These are phyloP conservation scores for Antitrichia curtipendula DNA, from an alignment of 225 moss, liverwort and hornwort genomes.

Conservation along the genomic window DNA sequence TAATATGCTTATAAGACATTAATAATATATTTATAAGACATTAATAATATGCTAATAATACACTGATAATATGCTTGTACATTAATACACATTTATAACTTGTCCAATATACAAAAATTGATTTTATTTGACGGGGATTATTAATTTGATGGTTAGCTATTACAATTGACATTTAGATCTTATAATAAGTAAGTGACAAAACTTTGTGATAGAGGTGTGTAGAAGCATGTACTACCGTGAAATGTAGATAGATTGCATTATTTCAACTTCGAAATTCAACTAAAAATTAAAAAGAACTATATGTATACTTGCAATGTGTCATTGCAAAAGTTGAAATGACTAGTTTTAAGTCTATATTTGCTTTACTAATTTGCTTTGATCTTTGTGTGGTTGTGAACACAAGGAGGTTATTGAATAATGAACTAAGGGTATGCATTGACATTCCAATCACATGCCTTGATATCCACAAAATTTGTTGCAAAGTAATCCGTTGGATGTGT, in stretches of 20 bases:
- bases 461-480: neutral
- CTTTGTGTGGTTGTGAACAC: neutral
- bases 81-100: neutral
- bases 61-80: neutral
- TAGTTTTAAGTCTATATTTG: neutral
- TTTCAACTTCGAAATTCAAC: neutral
- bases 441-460: neutral
- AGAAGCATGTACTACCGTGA: neutral
- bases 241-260: neutral
- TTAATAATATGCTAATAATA: too few relatives aligned
- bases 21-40: too few relatives aligned
- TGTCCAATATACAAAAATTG: neutral
- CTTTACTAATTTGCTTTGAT: neutral
- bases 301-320: neutral
- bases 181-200: neutral
- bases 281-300: neutral
- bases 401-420: neutral
- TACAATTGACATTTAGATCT: neutral
- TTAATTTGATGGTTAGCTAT: neutral
- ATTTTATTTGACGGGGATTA: neutral
- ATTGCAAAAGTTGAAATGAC: neutral
- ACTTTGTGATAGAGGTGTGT: neutral
- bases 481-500: accelerated
- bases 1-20: too few relatives aligned
- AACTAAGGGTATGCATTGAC: accelerated